Conservation (phyloP, 2,329 filamentous ascomycete species). For the Aureobasidium sp. region DNA sequence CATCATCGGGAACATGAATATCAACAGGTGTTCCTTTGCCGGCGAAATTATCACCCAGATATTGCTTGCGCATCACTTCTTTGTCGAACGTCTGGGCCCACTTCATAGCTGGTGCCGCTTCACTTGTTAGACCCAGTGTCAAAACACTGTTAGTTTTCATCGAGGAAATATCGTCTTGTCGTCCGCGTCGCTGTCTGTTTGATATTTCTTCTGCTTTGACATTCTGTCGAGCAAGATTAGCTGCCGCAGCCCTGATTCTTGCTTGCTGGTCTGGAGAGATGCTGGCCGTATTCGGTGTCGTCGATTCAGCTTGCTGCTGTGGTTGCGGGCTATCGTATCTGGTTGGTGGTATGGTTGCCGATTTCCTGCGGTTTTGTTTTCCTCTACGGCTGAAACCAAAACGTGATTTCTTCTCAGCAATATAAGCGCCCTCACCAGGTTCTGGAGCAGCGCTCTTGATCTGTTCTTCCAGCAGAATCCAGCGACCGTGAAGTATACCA, state of each 20-base stretch:
- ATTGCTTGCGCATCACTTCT: constrained; percentile 75
- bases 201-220: constrained; percentile 46
- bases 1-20: constrained; percentile 14
- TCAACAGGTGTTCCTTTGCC: constrained; percentile 57
- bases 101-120: constrained; percentile 89
- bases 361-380: constrained; percentile 62
- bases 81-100: constrained; percentile 97
- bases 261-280: constrained; percentile 89
- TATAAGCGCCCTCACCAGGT: constrained; percentile 76
- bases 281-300: constrained; percentile 66
- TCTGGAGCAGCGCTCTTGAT: constrained; percentile 86
- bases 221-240: constrained; percentile 68
- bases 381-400: constrained; percentile 76
- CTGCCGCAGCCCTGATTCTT: constrained; percentile 84
- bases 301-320: constrained; percentile 38
- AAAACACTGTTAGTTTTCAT: constrained; percentile 83
- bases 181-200: constrained; percentile 48
- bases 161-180: constrained; percentile 46
- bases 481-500: constrained; percentile 68
- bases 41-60: constrained; percentile 65
- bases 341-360: constrained; percentile 34
- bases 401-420: constrained; percentile 90
- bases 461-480: constrained; percentile 95
- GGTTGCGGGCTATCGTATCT: constrained; percentile 30
- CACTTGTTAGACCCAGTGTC: constrained; percentile 79